phyloP scores from a whole-genome alignment of 179 eudicot species.

The Beta macrorhiza region DNA sequence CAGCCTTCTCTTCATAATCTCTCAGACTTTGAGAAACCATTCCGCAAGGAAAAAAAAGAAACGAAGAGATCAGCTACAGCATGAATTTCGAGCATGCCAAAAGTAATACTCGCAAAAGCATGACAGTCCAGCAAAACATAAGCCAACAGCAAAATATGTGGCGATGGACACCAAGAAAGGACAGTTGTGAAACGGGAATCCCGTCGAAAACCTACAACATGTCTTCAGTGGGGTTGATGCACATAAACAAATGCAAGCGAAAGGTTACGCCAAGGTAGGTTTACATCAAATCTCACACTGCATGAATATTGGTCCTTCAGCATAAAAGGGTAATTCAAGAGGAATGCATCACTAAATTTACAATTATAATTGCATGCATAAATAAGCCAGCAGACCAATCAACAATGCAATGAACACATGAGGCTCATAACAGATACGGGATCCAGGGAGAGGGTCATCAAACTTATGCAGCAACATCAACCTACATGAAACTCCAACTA shows the following conservation, averaged over 20 bases:
- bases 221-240: not conserved
- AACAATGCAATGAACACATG: not conserved
- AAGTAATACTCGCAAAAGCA: not conserved
- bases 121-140: not conserved
- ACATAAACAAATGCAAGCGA: not conserved
- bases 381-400: not conserved
- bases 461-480: not conserved
- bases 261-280: not conserved
- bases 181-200: not conserved
- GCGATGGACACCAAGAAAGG: not conserved
- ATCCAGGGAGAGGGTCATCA: not conserved
- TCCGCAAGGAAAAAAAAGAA: not conserved
- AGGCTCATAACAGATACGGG: not conserved
- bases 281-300: not conserved
- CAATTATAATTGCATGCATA: not conserved
- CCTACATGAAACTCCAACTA: not conserved
- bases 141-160: not conserved
- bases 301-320: not conserved
- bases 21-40: slow-evolving; percentile 50
- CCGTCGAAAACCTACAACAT: not conserved
- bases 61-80: slow-evolving; percentile 15
- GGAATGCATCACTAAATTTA: not conserved
- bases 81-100: not conserved
- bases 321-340: not conserved
- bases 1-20: slow-evolving; percentile 93